Conservation (phyloP, 1,284 basidiomycete genomes). For the Microbotryum lychnidis-dioicae region DNA sequence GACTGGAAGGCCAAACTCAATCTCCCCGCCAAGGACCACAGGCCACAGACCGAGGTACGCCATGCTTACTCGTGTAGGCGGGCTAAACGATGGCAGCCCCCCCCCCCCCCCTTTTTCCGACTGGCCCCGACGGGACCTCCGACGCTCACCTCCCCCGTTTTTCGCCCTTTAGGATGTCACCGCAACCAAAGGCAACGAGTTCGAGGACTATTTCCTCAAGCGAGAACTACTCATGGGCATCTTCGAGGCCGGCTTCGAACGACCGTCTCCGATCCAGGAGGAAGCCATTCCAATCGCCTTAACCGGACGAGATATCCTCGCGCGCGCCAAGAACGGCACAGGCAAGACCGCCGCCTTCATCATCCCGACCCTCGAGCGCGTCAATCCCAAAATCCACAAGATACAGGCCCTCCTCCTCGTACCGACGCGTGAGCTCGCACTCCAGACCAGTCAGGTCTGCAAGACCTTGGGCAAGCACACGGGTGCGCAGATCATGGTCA, state of each 20-base stretch:
- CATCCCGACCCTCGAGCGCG: constrained; percentile 88
- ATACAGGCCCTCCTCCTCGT: constrained; percentile 93
- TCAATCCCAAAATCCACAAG: constrained; percentile 76
- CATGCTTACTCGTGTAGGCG: neutral
- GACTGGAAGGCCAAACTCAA: constrained; percentile 57
- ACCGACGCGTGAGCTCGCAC: constrained; percentile 86
- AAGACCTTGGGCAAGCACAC: constrained; percentile 89
- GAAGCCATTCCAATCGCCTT: constrained; percentile 55
- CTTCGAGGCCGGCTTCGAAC: constrained; percentile 94
- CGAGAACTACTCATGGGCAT: constrained; percentile 79
- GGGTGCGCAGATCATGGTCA: constrained; percentile 94
- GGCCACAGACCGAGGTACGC: constrained; percentile 75
- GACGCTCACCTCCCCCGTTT: neutral
- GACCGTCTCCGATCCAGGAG: constrained; percentile 96
- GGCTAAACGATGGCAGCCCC: neutral
- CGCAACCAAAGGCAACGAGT: constrained; percentile 80
- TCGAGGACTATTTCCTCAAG: constrained; percentile 74
- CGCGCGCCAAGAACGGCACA: constrained; percentile 50
- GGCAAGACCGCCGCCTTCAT: constrained; percentile 93
- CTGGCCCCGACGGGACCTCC: neutral
- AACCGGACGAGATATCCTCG: constrained; percentile 65
- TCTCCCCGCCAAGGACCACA: constrained; percentile 77
- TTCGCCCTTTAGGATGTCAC: constrained; percentile 63
- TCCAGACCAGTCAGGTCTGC: constrained; percentile 95
- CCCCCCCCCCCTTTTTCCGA: neutral